These are phyloP conservation scores for Diophrys sp. DNA, from an alignment of 73 alveolate species.

Conservation along the genomic window DNA sequence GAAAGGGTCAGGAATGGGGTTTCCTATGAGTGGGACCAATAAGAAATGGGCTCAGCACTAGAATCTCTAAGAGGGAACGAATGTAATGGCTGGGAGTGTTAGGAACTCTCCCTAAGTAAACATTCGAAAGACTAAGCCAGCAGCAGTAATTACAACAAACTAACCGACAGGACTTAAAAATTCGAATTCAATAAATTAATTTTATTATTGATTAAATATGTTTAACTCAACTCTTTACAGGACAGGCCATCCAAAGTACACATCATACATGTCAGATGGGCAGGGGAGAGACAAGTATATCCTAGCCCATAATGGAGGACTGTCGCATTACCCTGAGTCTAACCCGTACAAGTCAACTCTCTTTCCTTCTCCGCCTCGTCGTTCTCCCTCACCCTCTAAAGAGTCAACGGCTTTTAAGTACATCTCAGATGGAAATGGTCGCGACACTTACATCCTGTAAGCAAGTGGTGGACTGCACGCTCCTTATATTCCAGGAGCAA, in stretches of 20 bases:
- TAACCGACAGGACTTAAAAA: too few species aligned
- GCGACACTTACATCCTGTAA: constrained; percentile 19
- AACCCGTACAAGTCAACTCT: constrained; percentile 3
- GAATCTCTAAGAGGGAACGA: too few species aligned
- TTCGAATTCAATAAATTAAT: too few species aligned
- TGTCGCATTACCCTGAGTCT: constrained; percentile 24
- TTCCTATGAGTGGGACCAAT: too few species aligned
- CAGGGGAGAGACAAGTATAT: constrained; percentile 69
- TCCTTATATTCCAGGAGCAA: constrained; percentile 34
- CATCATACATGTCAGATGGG: constrained; percentile 65
- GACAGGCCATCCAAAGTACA: constrained; percentile 59
- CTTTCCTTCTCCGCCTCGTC: neutral
- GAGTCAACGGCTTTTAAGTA: constrained; percentile 25
- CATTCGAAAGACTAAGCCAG: too few species aligned
- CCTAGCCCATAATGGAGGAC: constrained; percentile 64
- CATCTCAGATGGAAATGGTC: constrained; percentile 27
- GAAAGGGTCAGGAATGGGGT: too few species aligned
- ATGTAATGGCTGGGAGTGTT: too few species aligned
- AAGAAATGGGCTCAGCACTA: too few species aligned
- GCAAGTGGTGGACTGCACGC: constrained; percentile 28
- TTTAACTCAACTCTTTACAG: constrained; percentile 5
- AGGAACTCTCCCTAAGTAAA: too few species aligned
- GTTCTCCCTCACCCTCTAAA: constrained; percentile 12
- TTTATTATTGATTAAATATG: neutral
- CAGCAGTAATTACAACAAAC: too few species aligned